These are phyloP conservation scores for Luffa acutangula DNA, from an alignment of 306 rosid species.

Conservation along the genomic window DNA sequence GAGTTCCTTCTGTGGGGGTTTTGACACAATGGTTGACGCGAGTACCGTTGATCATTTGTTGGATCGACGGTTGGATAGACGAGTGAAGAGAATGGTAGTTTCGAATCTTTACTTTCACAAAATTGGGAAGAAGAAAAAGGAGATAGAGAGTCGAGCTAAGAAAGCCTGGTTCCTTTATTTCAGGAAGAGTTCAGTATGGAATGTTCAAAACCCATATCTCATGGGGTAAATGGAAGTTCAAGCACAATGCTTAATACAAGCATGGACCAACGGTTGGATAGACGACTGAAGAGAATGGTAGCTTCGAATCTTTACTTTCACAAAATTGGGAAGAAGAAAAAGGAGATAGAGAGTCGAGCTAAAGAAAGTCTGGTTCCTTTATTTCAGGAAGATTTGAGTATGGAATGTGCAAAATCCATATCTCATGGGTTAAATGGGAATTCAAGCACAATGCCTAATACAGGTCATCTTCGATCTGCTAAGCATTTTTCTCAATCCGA, in stretches of 20 bases:
- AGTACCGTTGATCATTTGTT: no score
- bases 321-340: background rate
- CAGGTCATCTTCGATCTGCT: background rate
- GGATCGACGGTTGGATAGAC: conserved; percentile 1
- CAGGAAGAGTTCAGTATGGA: conserved; percentile 5
- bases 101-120: background rate
- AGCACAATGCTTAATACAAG: background rate
- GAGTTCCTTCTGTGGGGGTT: background rate
- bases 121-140: background rate
- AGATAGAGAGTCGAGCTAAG: background rate
- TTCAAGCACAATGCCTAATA: background rate
- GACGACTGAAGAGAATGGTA: background rate
- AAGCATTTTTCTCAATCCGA: background rate
- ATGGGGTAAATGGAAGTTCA: background rate
- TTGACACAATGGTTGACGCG: background rate
- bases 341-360: background rate
- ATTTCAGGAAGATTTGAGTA: background rate
- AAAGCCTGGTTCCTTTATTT: background rate
- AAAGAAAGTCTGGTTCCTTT: background rate
- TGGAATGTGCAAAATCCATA: background rate
- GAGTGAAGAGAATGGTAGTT: background rate
- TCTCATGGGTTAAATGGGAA: background rate
- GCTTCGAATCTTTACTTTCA: background rate
- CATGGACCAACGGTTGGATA: conserved; percentile 1
- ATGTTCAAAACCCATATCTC: background rate